Percentiles rank a stretch among this genome's conserved stretches.
Evolutionary conservation across 2,329 filamentous ascomycete species (phyloP).

Genomic region (Fusarium oligoseptatum): DNA sequence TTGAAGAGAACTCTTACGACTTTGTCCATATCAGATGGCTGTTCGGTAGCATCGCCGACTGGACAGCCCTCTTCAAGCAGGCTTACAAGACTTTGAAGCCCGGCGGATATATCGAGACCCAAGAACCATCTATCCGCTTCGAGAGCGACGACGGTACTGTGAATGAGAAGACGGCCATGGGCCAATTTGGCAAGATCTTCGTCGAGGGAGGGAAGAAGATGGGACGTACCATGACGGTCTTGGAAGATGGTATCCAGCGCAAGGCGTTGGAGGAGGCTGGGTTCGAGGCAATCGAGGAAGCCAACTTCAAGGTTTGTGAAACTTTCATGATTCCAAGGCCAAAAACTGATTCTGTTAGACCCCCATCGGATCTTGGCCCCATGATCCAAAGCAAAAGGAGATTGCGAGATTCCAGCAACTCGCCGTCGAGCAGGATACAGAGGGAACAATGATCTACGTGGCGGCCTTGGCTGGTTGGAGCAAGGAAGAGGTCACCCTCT

Average conservation of each 20-base stretch:
- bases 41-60: constrained; percentile 5
- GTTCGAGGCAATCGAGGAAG: constrained; percentile 6
- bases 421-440: constrained; percentile 8
- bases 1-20: constrained; percentile 2
- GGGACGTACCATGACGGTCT: constrained; percentile 3
- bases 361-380: constrained; percentile 12
- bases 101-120: constrained; percentile 11
- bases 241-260: constrained; percentile 1
- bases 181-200: constrained; percentile 14
- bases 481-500: constrained; percentile 1
- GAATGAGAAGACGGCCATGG: constrained; percentile 11
- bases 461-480: background rate
- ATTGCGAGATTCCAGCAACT: constrained; percentile 9
- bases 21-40: constrained; percentile 10
- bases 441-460: constrained; percentile 9
- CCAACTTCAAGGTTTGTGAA: background rate
- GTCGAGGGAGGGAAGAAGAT: constrained; percentile 14
- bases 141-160: constrained; percentile 13
- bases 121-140: constrained; percentile 8
- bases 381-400: constrained; percentile 10
- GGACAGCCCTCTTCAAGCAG: constrained; percentile 3
- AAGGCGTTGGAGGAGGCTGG: constrained; percentile 11
- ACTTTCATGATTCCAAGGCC: no score
- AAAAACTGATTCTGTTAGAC: background rate
- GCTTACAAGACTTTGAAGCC: constrained; percentile 10